Conservation (phyloP, 129 eudicot species). For the Escallonia rubra region DNA sequence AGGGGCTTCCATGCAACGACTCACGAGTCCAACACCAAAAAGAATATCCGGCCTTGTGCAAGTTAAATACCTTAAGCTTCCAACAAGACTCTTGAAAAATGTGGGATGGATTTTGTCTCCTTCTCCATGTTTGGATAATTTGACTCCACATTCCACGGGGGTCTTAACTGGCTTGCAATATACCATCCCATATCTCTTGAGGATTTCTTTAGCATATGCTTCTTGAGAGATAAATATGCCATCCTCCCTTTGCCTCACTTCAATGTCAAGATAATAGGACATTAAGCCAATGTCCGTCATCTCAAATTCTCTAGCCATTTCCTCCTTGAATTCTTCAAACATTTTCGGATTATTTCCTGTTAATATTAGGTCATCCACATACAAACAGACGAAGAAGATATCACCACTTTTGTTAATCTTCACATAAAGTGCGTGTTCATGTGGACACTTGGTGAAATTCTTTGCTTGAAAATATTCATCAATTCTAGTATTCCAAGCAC, state of each 20-base stretch:
- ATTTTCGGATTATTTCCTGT: conserved; percentile 2
- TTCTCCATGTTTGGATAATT: too few relatives aligned
- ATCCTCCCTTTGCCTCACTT: conserved; percentile 1
- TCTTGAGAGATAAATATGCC: background rate
- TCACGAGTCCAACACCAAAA: conserved; percentile 2
- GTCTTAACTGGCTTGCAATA: background rate
- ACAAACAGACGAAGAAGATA: too few relatives aligned
- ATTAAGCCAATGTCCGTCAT: conserved; percentile 6
- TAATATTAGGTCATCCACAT: too few relatives aligned
- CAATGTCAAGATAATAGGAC: conserved; percentile 1
- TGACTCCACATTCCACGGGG: too few relatives aligned
- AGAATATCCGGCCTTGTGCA: conserved; percentile 5
- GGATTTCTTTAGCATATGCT: conserved; percentile 1
- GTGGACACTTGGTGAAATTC: too few relatives aligned
- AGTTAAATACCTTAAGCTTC: conserved; percentile 6
- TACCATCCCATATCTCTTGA: too few relatives aligned
- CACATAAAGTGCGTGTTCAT: too few relatives aligned
- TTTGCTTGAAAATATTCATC: too few relatives aligned
- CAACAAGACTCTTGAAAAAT: background rate
- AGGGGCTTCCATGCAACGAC: too few relatives aligned
- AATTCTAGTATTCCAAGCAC: background rate
- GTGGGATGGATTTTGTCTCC: conserved; percentile 2
- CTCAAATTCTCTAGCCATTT: conserved; percentile 6
- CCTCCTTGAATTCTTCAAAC: conserved; percentile 3
- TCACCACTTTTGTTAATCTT: too few relatives aligned